These are phyloP conservation scores for Lathyrus sativus DNA, from an alignment of 306 rosid species.

Conservation along the genomic window DNA sequence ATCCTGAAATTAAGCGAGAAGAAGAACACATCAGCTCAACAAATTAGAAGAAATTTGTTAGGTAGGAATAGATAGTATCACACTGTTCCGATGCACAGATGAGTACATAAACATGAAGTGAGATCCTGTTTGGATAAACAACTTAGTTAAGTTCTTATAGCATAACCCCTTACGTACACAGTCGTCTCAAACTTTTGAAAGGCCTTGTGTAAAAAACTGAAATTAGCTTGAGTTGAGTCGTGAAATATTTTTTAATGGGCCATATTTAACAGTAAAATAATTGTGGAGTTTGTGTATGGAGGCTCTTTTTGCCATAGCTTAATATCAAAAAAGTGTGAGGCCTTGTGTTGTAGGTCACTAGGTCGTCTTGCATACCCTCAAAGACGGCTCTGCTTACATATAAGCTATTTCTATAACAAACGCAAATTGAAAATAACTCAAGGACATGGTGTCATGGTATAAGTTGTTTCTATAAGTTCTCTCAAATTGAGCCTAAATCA, in stretches of 20 bases:
- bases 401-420: neutral
- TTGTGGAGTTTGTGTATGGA: no score
- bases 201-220: no score
- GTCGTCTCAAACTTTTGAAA: no score
- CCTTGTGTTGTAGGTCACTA: no score
- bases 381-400: neutral
- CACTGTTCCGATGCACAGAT: conserved; percentile 18
- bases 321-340: no score
- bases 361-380: no score
- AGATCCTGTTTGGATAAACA: neutral
- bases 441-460: no score
- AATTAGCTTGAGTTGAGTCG: no score
- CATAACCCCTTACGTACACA: neutral
- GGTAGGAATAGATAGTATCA: neutral
- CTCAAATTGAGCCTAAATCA: no score
- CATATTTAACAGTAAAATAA: no score
- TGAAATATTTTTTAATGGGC: no score
- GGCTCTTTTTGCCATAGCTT: no score
- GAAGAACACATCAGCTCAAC: neutral
- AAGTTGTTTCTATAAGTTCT: neutral
- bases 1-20: conserved; percentile 23
- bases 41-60: conserved; percentile 13
- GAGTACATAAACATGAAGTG: neutral
- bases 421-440: neutral
- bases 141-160: neutral